Evolutionary conservation across 2,329 filamentous ascomycete genomes (phyloP), one percentile per base, ranked within the genome.

Genomic region (Hypoxylon sp.): DNA sequence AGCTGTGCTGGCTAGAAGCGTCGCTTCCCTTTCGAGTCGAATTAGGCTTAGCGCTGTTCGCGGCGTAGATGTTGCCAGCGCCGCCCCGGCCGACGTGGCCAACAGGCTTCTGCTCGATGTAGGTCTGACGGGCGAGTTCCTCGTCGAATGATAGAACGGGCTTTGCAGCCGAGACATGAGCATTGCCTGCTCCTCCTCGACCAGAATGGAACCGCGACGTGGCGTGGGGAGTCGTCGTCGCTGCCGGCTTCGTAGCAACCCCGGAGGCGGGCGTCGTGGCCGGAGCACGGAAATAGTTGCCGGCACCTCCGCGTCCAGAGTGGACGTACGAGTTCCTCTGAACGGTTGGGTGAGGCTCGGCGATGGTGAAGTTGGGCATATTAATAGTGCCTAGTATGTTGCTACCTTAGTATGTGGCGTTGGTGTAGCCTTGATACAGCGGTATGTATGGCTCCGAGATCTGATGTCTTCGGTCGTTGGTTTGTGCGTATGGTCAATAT

Each of bases 171-270:
- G 79, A 73, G 40, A 76, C 69, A 73, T 81, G 81, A 62, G 85
- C 80, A 76, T 89, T 90, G 69, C 87, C 87, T 2, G 86, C 86
- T 55, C 87, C 87, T 65, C 87, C 87, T 55, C 87, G 85, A 67
- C 87, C 87, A 9, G 82, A 82, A 76, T 86, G 83, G 79, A 88
- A 88, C 75, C 81, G 80, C 57, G 78, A 73, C 38, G 78, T 61
- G 63, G 69, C 68, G 70, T 73, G 65, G 66, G 79, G 63, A 62
- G 74, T 76, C 43, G 81, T 78, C 59, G 81, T 78, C 55, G 81
- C 78, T 58, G 81, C 78, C 55, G 75, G 66, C 57, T 73, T 68
- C 48, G 77, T 75, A 17, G 79, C 75, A 6, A 84, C 73, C 57
- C 82, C 76, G n/a, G 76, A 71, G 21, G 77, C 70, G 27, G 75